Evolutionary conservation across 805 yeast species (phyloP).

Genomic region (Ogataea polymorpha): DNA sequence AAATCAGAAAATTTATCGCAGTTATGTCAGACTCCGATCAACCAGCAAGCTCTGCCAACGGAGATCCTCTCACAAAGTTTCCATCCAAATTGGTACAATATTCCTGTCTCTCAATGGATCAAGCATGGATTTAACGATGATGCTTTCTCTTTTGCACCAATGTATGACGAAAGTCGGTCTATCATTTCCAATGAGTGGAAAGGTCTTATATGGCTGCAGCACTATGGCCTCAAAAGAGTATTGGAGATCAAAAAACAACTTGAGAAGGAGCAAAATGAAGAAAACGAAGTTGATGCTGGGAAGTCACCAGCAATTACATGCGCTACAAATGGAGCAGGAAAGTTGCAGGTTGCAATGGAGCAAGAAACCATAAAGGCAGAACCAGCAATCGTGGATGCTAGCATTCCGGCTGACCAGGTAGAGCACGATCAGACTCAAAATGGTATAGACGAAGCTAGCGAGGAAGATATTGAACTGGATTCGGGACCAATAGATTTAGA

Average conservation of each 20-base stretch:
- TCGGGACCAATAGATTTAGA: constrained; percentile 26
- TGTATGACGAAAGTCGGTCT: constrained; percentile 55
- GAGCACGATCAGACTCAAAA: not conserved
- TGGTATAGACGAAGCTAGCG: constrained; percentile 1
- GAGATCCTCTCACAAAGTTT: constrained; percentile 52
- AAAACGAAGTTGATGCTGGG: not conserved
- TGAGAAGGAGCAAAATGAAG: not conserved
- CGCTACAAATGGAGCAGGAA: too few species aligned
- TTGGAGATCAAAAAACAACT: constrained; percentile 16
- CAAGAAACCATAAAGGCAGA: not conserved
- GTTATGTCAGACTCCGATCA: constrained; percentile 36
- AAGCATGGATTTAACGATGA: constrained; percentile 38
- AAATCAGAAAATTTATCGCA: constrained; percentile 42
- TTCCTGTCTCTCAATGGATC: constrained; percentile 68
- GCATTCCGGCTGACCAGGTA: constrained; percentile 1
- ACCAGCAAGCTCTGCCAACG: constrained; percentile 18
- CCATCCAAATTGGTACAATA: constrained; percentile 62
- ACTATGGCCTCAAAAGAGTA: constrained; percentile 44
- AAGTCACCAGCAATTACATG: too few species aligned
- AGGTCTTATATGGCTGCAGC: constrained; percentile 52
- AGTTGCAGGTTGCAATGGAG: too few species aligned
- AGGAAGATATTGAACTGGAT: constrained; percentile 7
- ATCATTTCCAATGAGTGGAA: constrained; percentile 50
- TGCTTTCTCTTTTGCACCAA: constrained; percentile 61
- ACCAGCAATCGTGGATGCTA: not conserved